Conservation (phyloP, 2,329 filamentous ascomycete genomes). For the Cladosporium sp. region DNA sequence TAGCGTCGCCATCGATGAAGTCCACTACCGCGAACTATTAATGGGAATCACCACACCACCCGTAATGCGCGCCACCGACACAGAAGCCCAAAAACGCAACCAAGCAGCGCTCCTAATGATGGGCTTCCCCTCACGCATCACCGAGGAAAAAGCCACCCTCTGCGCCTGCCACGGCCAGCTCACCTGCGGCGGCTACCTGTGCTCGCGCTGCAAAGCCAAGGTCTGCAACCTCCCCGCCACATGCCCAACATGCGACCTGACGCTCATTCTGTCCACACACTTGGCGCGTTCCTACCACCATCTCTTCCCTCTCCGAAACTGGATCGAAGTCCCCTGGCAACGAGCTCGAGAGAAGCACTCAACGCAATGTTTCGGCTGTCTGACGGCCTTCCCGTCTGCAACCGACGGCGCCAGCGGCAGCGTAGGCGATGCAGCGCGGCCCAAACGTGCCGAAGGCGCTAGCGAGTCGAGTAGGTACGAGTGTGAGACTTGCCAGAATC, state of each 20-base stretch:
- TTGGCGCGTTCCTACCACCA: constrained; percentile 92
- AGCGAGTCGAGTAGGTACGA: constrained; percentile 88
- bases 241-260: constrained; percentile 88
- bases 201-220: constrained; percentile 83
- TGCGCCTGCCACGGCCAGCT: constrained; percentile 90
- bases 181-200: constrained; percentile 81
- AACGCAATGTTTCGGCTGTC: constrained; percentile 75
- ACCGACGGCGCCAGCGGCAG: constrained; percentile 23
- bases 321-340: constrained; percentile 85
- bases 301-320: constrained; percentile 85
- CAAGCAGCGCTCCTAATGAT: constrained; percentile 78
- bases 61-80: constrained; percentile 61
- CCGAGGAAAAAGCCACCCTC: constrained; percentile 71
- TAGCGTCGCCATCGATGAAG: constrained; percentile 80
- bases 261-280: constrained; percentile 91
- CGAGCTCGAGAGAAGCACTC: constrained; percentile 56
- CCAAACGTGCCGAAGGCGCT: constrained; percentile 51
- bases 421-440: constrained; percentile 1
- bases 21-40: constrained; percentile 86
- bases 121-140: constrained; percentile 89
- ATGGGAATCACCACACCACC: constrained; percentile 88
- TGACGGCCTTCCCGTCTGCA: constrained; percentile 65
- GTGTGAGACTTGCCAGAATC: constrained; percentile 80
- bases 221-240: constrained; percentile 89
- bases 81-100: constrained; percentile 41